A percentile compares a stretch with the other conserved stretches of the same genome.
phyloP scores from a whole-genome alignment of 148 eudicot species.

The Rhododendron kiyosumense region DNA sequence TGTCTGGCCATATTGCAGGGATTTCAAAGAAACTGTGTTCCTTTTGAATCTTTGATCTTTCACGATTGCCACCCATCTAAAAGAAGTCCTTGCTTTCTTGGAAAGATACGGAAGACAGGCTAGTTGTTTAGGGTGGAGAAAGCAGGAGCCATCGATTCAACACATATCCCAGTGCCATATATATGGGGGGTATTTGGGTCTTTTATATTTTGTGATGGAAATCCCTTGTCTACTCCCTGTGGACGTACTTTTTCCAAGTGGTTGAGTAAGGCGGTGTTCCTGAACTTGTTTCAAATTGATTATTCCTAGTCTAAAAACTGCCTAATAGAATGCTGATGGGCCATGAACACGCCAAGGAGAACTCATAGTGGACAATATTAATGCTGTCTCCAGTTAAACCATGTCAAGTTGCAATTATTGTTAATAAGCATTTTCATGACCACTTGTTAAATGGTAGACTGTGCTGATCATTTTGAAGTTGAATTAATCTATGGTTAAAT shows the following conservation, averaged over 20 bases:
- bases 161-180: neutral
- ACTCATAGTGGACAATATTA: neutral
- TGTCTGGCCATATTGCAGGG: neutral
- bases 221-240: neutral
- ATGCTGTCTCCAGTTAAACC: neutral
- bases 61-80: neutral
- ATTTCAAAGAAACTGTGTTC: neutral
- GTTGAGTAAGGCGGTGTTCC: neutral
- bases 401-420: neutral
- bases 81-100: neutral
- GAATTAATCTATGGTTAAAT: neutral
- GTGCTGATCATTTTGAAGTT: neutral
- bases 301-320: neutral
- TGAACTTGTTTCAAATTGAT: neutral
- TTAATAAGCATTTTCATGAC: neutral
- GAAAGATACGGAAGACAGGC: neutral
- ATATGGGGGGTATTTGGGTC: neutral
- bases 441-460: neutral
- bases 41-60: neutral
- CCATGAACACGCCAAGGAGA: neutral
- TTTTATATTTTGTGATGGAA: neutral
- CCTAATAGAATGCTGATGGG: neutral
- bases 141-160: neutral
- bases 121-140: neutral
- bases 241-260: neutral